phyloP scores from a whole-genome alignment of 768 basidiomycete genomes.

The Lepiota brunneoincarnata region DNA sequence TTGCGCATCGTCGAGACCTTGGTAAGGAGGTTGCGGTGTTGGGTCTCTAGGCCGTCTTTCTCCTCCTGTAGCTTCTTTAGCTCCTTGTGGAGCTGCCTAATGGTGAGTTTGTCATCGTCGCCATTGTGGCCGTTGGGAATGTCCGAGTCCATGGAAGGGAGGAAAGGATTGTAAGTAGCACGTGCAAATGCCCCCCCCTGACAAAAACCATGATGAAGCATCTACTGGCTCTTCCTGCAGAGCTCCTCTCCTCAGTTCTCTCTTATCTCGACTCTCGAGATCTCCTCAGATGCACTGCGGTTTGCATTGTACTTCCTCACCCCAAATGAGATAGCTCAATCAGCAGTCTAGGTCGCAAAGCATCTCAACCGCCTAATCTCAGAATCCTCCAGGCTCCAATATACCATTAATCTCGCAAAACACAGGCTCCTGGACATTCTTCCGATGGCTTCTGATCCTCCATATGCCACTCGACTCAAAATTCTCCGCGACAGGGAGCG shows the following conservation, averaged over 20 bases:
- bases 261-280: constrained; percentile 21
- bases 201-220: constrained; percentile 1
- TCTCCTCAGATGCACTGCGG: constrained; percentile 17
- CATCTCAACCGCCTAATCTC: constrained; percentile 33
- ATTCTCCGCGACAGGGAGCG: constrained; percentile 39
- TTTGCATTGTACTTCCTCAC: background rate
- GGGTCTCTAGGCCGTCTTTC: constrained; percentile 81
- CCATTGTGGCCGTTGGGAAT: constrained; percentile 26
- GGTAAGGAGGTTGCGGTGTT: constrained; percentile 82
- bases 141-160: background rate
- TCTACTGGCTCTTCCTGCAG: constrained; percentile 17
- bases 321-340: background rate
- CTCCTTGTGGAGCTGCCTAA: constrained; percentile 67
- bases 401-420: constrained; percentile 47
- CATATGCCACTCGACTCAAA: constrained; percentile 39
- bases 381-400: constrained; percentile 45
- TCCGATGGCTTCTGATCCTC: constrained; percentile 24
- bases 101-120: constrained; percentile 40
- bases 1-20: constrained; percentile 94
- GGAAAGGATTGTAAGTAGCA: background rate
- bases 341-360: constrained; percentile 33
- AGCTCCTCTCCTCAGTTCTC: constrained; percentile 24
- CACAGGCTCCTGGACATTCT: constrained; percentile 40
- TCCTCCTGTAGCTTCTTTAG: constrained; percentile 76
- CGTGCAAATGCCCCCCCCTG: background rate